Evolutionary conservation across 2,329 filamentous ascomycete genomes (phyloP).

Genomic region (Teratosphaeria destructans): DNA sequence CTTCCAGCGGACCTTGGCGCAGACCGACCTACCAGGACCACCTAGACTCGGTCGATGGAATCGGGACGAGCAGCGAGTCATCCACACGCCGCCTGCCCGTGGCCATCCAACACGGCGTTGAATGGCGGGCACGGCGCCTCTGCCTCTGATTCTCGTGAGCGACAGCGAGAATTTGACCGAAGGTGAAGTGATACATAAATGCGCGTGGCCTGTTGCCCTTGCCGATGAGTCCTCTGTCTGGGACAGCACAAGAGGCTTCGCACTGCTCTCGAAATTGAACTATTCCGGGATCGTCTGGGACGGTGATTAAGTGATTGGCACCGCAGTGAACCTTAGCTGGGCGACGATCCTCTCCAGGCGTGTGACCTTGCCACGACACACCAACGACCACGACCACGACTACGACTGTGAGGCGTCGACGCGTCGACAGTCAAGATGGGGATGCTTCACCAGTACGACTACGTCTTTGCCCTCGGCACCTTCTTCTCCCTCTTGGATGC

Average conservation of each 20-base stretch:
- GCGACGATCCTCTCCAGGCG: not conserved
- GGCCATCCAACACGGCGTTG: not conserved
- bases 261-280: not conserved
- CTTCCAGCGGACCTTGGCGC: not conserved
- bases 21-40: not conserved
- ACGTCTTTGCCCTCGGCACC: slow-evolving; percentile 53
- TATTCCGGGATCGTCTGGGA: not conserved
- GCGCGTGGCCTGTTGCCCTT: not conserved
- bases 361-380: not conserved
- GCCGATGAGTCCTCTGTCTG: not conserved
- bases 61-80: not conserved
- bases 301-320: not conserved
- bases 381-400: not conserved
- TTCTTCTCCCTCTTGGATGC: slow-evolving; percentile 57
- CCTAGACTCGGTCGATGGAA: not conserved
- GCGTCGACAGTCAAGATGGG: not conserved
- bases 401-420: not conserved
- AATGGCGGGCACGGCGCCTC: not conserved
- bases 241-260: not conserved
- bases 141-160: not conserved
- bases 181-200: not conserved
- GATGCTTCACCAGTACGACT: slow-evolving; percentile 46
- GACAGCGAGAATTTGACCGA: not conserved
- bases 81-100: not conserved
- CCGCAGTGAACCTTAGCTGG: not conserved